Evolutionary conservation across 106 monocot species (phyloP), one percentile per base, ranked within the genome.

Genomic region (Allium cepa): DNA sequence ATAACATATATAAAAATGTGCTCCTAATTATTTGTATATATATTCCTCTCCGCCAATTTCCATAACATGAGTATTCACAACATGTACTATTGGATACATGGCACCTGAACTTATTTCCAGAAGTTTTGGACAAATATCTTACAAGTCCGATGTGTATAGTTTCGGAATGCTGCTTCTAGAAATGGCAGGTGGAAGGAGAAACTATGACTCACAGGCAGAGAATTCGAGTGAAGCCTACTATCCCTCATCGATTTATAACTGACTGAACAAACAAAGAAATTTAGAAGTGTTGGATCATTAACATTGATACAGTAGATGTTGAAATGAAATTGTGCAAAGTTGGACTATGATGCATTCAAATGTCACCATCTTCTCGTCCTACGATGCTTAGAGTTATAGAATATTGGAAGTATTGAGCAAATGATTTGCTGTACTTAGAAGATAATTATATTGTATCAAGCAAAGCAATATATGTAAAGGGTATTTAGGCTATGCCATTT

Each of bases 51-150:
- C 3, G 36, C 5, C 5, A 5, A 36, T 36, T 36, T 36, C 36
- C 5, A 4, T 36, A 36, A 36, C 1, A 36, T 36, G 36, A 36
- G 36, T 36, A 36, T 36, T 36, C 36, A 5, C 36, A 36, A 36
- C 36, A 68, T 0, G 36, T 9, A 73, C 55, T 0, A 73, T 64
- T 8, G 64, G 72, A 14, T 73, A 73, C 14, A 72, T 88, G 3
- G 84, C 84, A 14, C 87, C 87, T 0, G 80, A 87, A 64, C 46
- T 63, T 63, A 7, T 63, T n/a, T 63, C 36, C 47, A 63, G 26
- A 17, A 65, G 22, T 17, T 65, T 65, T 49, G 64, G 64, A 8
- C 16, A 1, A 5, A 9, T 65, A 16, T 65, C 64, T 0, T 10
- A 17, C 27, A 73, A 73, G 56, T 66, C 66, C 0, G 73, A 73